phyloP scores from a whole-genome alignment of 208 protist genomes.

The Acanthamoeba lenticulata region DNA sequence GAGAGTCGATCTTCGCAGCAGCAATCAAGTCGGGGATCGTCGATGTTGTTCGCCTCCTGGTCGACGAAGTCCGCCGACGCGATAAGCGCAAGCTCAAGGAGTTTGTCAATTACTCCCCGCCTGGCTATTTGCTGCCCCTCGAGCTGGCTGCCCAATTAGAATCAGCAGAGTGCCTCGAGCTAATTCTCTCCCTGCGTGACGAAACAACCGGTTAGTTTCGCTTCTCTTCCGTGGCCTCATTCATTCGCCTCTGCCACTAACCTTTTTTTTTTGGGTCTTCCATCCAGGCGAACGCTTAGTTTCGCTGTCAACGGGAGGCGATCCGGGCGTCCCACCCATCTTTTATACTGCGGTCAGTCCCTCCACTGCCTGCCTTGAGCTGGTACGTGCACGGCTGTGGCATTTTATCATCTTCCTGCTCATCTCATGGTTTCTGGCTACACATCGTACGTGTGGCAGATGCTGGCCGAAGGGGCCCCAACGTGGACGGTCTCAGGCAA shows the following conservation, averaged over 20 bases:
- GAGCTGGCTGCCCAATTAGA: too few relatives aligned
- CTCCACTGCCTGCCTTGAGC: not conserved
- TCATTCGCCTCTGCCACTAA: too few relatives aligned
- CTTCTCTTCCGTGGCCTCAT: too few relatives aligned
- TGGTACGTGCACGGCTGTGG: not conserved
- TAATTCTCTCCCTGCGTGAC: constrained; percentile 19
- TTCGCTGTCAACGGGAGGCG: not conserved
- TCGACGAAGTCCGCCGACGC: not conserved
- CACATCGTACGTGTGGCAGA: not conserved
- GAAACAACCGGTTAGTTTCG: not conserved
- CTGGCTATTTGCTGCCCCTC: too few relatives aligned
- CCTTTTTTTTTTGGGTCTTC: not conserved
- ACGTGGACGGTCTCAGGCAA: not conserved
- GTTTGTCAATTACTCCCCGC: too few relatives aligned
- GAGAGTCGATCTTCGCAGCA: not conserved
- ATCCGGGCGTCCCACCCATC: not conserved
- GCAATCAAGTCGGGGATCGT: not conserved
- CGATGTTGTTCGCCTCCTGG: not conserved
- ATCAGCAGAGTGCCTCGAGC: not conserved
- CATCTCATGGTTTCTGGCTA: not conserved
- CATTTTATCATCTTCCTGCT: not conserved
- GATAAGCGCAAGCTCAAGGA: not conserved
- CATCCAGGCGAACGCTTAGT: not conserved
- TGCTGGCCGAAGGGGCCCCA: not conserved
- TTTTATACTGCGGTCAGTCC: not conserved